These are phyloP conservation scores for Bjerkandera adusta DNA, from an alignment of 1,284 basidiomycete species.

Conservation along the genomic window DNA sequence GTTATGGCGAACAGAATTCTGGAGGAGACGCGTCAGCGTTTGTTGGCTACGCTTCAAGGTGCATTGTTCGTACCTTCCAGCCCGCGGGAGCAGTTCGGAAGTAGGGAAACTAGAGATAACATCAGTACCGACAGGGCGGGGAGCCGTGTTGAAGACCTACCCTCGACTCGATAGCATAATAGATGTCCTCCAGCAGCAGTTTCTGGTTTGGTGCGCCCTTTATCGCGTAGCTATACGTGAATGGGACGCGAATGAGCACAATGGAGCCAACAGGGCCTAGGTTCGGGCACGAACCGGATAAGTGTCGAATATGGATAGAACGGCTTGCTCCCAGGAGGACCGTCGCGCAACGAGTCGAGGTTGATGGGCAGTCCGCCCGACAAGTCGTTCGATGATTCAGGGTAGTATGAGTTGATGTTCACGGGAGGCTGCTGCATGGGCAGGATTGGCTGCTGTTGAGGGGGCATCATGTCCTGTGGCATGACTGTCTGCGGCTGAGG, in stretches of 20 bases:
- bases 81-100: slow-evolving; percentile 79
- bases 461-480: slow-evolving; percentile 40
- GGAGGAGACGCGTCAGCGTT: slow-evolving; percentile 7
- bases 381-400: slow-evolving; percentile 66
- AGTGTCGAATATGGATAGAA: slow-evolving; percentile 87
- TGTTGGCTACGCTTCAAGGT: background rate
- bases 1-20: slow-evolving; percentile 96
- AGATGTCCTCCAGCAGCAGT: slow-evolving; percentile 79
- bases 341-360: slow-evolving; percentile 78
- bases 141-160: slow-evolving; percentile 41
- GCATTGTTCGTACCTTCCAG: slow-evolving; percentile 67
- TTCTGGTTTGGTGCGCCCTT: slow-evolving; percentile 85
- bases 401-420: slow-evolving; percentile 67
- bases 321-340: slow-evolving; percentile 79
- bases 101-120: slow-evolving; percentile 68
- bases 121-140: slow-evolving; percentile 4
- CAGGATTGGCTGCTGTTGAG: slow-evolving; percentile 21
- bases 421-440: slow-evolving; percentile 31
- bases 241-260: slow-evolving; percentile 11
- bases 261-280: background rate
- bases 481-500: slow-evolving; percentile 37
- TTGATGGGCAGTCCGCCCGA: slow-evolving; percentile 80
- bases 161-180: slow-evolving; percentile 83
- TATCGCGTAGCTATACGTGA: slow-evolving; percentile 67
- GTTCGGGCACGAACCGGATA: slow-evolving; percentile 59